Conservation (phyloP, 352 stramenopile genomes). For the Pythium monospermum region DNA sequence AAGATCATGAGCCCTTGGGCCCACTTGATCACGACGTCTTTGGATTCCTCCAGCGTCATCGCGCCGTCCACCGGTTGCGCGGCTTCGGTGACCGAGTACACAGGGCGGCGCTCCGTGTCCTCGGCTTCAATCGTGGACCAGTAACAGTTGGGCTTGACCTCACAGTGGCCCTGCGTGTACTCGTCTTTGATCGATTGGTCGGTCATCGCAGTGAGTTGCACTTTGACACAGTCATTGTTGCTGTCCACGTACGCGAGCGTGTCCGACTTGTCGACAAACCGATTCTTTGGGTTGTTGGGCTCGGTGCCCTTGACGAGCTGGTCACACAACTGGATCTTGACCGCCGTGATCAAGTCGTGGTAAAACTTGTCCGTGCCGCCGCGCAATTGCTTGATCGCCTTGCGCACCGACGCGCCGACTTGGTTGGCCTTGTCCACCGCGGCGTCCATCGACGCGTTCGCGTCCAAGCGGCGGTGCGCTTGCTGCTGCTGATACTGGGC, state of each 20-base stretch:
- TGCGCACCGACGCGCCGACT: slow-evolving; percentile 43
- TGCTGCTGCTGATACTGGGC: slow-evolving; percentile 1
- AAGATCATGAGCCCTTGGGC: slow-evolving; percentile 45
- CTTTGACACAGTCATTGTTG: slow-evolving; percentile 26
- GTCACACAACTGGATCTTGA: slow-evolving; percentile 50
- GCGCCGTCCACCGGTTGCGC: slow-evolving; percentile 13
- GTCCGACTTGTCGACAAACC: slow-evolving; percentile 30
- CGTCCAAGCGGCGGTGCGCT: slow-evolving; percentile 7
- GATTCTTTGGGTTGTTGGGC: slow-evolving; percentile 16
- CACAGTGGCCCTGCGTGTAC: slow-evolving; percentile 34
- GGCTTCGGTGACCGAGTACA: slow-evolving; percentile 30
- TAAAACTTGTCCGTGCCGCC: slow-evolving; percentile 60
- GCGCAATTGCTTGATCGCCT: slow-evolving; percentile 58
- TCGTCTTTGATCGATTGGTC: slow-evolving; percentile 23
- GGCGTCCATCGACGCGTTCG: slow-evolving; percentile 11
- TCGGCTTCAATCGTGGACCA: slow-evolving; percentile 35
- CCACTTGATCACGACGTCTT: slow-evolving; percentile 42
- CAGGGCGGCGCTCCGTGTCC: slow-evolving; percentile 24
- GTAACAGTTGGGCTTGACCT: slow-evolving; percentile 68
- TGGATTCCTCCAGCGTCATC: slow-evolving; percentile 25
- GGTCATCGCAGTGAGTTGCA: slow-evolving; percentile 16
- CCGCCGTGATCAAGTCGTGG: slow-evolving; percentile 45
- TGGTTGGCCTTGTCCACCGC: slow-evolving; percentile 38
- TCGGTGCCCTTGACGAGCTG: slow-evolving; percentile 21
- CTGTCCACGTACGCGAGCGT: slow-evolving; percentile 39